Base-by-base conservation (phyloP, 2,329 filamentous ascomycete genomes). In the Hirsutella minnesotensis region DNA sequence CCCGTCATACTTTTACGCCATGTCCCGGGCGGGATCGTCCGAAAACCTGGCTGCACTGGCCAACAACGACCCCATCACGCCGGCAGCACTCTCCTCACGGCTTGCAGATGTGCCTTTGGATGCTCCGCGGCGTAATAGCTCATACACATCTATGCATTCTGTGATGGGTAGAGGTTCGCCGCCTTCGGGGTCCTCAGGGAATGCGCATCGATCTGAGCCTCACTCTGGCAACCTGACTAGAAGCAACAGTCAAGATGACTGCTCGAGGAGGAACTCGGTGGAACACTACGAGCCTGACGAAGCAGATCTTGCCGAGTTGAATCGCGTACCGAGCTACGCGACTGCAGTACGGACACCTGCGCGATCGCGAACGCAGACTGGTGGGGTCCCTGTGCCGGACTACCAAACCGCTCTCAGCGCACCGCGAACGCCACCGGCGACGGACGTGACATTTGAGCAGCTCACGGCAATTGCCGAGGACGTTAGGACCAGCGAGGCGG, bases 301-400 rank as follows among this genome's bases (percentile, higher is more conserved):
- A 45, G 64, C 70, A 16, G 78, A 83, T 48, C 63, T 86, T 50
- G 72, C 74, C 39, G 74, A 79, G 49, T 64, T 88, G 35, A 83
- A 72, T 57, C 83, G 83, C 49, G 83, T 89, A 2, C 84, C 84
- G 1, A 88, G 83, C 44, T 89, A 89, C 57, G 73, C 75, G 15
- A 88, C 84, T 1, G 84, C 84, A 0, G 76, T 87, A 21, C 77
- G 75, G 48, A 76, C 79, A 1, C 76, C 79, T 5, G 73, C 77
- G 15, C 70, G 74, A 40, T 68, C 71, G 29, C 68, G 68, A 13
- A 69, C 65, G 39, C 68, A 67, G 36, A 61, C 69, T 7, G 68
- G 70, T 19, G 68, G 68, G 27, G 59, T 65, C 5, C 61, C 61
- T 12, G 69, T 86, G 5, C 83, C 83, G 0, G 78, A 84, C 55